These are phyloP conservation scores for Rhizopogon vinicolor DNA, from an alignment of 768 basidiomycete genomes.

Conservation along the genomic window DNA sequence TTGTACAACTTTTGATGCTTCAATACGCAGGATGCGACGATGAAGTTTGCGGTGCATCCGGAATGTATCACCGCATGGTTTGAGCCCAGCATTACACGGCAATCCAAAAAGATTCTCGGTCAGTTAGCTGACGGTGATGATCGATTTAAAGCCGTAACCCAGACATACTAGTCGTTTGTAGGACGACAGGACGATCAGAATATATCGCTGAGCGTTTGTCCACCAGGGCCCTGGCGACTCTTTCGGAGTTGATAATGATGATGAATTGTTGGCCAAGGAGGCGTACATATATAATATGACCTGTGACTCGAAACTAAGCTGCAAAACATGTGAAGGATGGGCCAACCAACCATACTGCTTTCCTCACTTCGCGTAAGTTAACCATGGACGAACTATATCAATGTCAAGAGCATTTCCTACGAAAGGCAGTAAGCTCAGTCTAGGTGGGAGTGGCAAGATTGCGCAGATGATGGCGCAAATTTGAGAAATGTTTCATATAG, in stretches of 20 bases:
- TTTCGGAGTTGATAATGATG: too few species aligned
- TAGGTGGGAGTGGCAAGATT: constrained; percentile 19
- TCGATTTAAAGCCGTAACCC: not conserved
- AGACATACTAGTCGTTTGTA: not conserved
- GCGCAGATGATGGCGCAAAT: too few species aligned
- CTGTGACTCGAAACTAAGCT: too few species aligned
- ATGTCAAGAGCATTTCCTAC: constrained; percentile 22
- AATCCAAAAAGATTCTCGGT: not conserved
- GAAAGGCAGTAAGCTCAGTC: constrained; percentile 22
- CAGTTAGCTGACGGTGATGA: not conserved
- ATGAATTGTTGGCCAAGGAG: too few species aligned
- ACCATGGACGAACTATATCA: constrained; percentile 23
- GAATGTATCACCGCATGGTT: not conserved
- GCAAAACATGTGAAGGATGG: too few species aligned
- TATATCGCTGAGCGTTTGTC: too few species aligned
- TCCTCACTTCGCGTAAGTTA: constrained; percentile 28
- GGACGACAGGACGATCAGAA: not conserved
- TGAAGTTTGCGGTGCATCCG: not conserved
- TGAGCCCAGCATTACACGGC: not conserved
- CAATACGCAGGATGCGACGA: not conserved
- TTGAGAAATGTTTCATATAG: too few species aligned
- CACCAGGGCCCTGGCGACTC: too few species aligned
- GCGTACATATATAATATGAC: too few species aligned
- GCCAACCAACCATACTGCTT: constrained; percentile 21
- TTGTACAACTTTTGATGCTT: not conserved